Evolutionary conservation across 1,284 basidiomycete genomes (phyloP), one percentile per base, ranked within the genome.

Genomic region (Melampsora abietis-canadensis): DNA sequence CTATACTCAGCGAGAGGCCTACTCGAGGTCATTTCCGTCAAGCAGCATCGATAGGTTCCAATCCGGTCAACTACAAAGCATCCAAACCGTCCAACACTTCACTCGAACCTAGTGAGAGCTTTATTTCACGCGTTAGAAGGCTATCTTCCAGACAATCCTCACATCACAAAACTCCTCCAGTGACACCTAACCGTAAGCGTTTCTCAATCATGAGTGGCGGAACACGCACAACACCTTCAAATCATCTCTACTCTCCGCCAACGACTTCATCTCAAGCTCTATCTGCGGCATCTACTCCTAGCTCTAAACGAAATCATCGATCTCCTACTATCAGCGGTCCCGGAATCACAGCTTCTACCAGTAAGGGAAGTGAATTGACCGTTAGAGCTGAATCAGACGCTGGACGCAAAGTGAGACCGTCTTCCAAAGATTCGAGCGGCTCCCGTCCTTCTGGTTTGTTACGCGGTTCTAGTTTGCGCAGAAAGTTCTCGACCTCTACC

Each of bases 31-130:
- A 30, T 17, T 64, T 66, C 54, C 64, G 72, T n/a, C 60, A 75
- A n/a, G 59, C 64, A 19, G 65, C 72, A 17, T 75, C 72, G n/a
- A 75, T 67, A 27, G 72, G 65, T 51, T 75, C 72, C 7, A 67
- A 24, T 30, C 8, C 40, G 30, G 37, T 34, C 1, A 19, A 24
- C 17, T 34, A 31, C 6, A 19, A 61, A 34, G n/a, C 44, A 48
- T 47, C 40, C 54, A 31, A 40, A 14, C 24, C 40, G 47, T 17
- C 65, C 51, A n/a, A 34, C 70, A 27, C 31, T 47, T 60, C 61
- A 66, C 70, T 57, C 17, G 48, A 44, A 12, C 60, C 65, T 2
- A 75, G 60, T 40, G 64, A 75, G 37, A 67, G 65, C 34, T 65
- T 75, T 30, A 30, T 75, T 19, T 66, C 72, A 21, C 37, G 72